Base-by-base conservation (phyloP, 169 alveolate species). In the Plasmodium coatneyi region DNA sequence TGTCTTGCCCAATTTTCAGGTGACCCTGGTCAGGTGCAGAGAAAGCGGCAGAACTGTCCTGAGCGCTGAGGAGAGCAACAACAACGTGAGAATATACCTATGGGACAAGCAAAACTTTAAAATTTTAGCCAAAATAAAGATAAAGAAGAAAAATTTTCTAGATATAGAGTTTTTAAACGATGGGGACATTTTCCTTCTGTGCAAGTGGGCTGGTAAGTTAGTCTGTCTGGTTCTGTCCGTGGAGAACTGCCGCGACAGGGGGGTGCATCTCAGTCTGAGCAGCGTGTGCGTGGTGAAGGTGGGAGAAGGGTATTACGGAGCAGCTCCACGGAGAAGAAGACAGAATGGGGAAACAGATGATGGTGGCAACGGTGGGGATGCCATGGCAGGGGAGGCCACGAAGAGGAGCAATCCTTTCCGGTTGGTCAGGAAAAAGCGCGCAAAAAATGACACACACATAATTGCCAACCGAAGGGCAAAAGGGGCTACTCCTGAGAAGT, bases 131-230 rank as follows among this genome's bases (percentile, higher is more conserved):
- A 56, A 34, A 22, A 86, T 86, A 86, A 86, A 86, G 80, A 86
- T 86, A 72, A 86, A 86, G 60, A 86, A 52, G 43, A 52, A 39
- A 19, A 9, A 52, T 28, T 86, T 86, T 56, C 30, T 76, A 9
- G 93, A 86, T 52, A 52, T 86, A 34, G 72, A 86, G 12, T 86
- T 49, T 54, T 74, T 86, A 54, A 86, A 76, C 66, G 84, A 86
- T 76, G 66, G 14, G 41, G 30, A 86, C 7, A 86, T 86, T 10
- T 22, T 86, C 66, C 25, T 86, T 9, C 71, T 86, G n/a, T 86
- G 93, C 66, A 86, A 54, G 22, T 16, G 52, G 7, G 36, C 54
- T 76, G 86, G 66, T 22, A 86, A 76, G 43, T 72, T 86, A 76
- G 80, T 86, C 14, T 39, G 56, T 25, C 76, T 74, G 70, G 70